Percentiles rank a stretch among this genome's conserved stretches.
Conservation (phyloP, 176 grass and related monocot genomes). For the Carex myosuroides region DNA sequence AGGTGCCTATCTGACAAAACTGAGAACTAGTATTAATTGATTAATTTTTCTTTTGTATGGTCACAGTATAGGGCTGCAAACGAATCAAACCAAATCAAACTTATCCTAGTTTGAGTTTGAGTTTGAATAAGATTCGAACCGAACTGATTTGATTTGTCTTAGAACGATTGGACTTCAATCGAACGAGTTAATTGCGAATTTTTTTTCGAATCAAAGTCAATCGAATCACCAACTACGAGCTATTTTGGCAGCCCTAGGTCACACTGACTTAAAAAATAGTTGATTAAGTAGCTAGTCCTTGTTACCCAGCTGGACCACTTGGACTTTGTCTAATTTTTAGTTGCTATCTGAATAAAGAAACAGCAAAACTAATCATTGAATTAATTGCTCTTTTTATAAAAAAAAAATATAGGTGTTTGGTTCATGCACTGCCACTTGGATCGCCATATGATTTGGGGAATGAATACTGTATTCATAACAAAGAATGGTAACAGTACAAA, state of each 20-base stretch:
- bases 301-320: background rate
- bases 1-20: background rate
- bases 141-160: too few relatives aligned
- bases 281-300: background rate
- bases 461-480: slow-evolving; percentile 52
- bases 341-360: background rate
- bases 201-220: too few relatives aligned
- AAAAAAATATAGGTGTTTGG: slow-evolving; percentile 46
- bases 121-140: too few relatives aligned
- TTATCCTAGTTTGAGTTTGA: too few relatives aligned
- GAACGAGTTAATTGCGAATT: too few relatives aligned
- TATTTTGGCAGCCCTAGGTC: too few relatives aligned
- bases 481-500: slow-evolving; percentile 26
- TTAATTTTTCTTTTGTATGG: background rate
- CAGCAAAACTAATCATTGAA: background rate
- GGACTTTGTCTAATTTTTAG: background rate
- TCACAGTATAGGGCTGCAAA: background rate
- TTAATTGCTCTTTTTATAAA: background rate
- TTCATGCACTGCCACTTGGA: slow-evolving; percentile 80
- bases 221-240: too few relatives aligned
- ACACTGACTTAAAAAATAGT: background rate
- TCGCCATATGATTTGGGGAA: slow-evolving; percentile 48
- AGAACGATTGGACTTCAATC: too few relatives aligned
- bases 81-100: too few relatives aligned
- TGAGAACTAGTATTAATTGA: background rate